Base-by-base conservation (phyloP, 768 basidiomycete species). In the Sarcomyxa edulis region DNA sequence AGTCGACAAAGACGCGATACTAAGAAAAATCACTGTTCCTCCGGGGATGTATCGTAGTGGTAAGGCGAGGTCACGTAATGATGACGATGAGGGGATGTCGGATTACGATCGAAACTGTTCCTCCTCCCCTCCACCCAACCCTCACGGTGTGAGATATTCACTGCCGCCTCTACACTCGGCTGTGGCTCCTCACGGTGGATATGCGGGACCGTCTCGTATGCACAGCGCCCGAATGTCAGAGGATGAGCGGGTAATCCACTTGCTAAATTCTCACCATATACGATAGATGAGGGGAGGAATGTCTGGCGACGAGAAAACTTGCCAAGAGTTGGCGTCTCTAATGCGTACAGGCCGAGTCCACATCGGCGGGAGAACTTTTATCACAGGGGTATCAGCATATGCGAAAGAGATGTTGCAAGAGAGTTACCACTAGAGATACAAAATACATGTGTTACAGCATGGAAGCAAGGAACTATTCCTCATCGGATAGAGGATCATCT, bases 191-290 rank as follows among this genome's bases (percentile, higher is more conserved):
- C 48, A 59, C 47, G 37, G 52, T 46, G 50, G 48, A 31, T 47
- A 53, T 44, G 38, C 53, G 40, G 25, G 49, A 29, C 49, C 53
- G 31, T 47, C 56, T 35, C 58, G 52, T 46, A 40, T 47, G 49
- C 55, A 60, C 35, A 63, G 61, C 12, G 49, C 60, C 11, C 65
- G 71, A 43, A 52, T 68, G 44, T 61, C 76, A 30, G 77, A 81
- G 58, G 78, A 79, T 50, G 71, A 79, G 51, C 66, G 78, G 20
- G 61, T 81, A 41, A 78, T 79, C 39, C 70, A 71, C 46, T 73
- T 78, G 66, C 54, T 79, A 37, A 80, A 81, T 49, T 61, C 62
- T 21, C 52, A 55, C 32, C 58, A 34, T 34, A 34, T 34, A n/a
- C n/a, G 12, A 19, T 34, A 34, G 32, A n/a, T n/a, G n/a, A n/a